Evolutionary conservation across 2,329 filamentous ascomycete genomes (phyloP), one percentile per base, ranked within the genome.

Genomic region (Sclerotinia trifoliorum): DNA sequence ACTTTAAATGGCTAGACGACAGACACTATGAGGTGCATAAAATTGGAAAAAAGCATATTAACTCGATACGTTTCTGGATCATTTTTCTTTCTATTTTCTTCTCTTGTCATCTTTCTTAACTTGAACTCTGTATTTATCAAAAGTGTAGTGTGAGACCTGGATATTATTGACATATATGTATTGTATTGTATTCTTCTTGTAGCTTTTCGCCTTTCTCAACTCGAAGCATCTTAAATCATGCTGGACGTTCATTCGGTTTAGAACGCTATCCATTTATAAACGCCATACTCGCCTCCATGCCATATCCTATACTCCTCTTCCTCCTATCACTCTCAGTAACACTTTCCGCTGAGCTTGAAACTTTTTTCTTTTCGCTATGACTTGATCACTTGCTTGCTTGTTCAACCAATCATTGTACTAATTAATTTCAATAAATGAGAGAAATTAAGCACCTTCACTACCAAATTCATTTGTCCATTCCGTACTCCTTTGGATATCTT

Each of bases 401-500:
- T 42, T n/a, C 49, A 72, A 66, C 71, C 71, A 70, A 52, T 4
- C 29, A 48, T 29, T 13, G 21, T 3, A 24, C 19, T 17, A 42
- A 26, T 26, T 19, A 39, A 35, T 24, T 44, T 54, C 62, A 55
- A 55, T 7, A 8, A 19, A 32, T 32, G 10, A 54, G 21, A 32
- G 17, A 21, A 39, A 29, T 77, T 70, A 78, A 57, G 74, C 74
- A 42, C 94, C 94, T 79, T 97, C 94, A 78, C 93, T 96, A 68
- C 94, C 94, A 80, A 98, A 98, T 81, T 98, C 94, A 75, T 90
- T 86, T 13, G 95, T 99, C 95, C 95, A 99, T 56, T 97, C 93
- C 58, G 91, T 85, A 78, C 94, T 97, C 76, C 87, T 86, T 73
- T 88, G 85, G 57, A 99, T 84, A 78, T 99, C 96, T 63, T 93